Conservation (phyloP, 2,329 filamentous ascomycete genomes). For the Ophiostoma australiae region DNA sequence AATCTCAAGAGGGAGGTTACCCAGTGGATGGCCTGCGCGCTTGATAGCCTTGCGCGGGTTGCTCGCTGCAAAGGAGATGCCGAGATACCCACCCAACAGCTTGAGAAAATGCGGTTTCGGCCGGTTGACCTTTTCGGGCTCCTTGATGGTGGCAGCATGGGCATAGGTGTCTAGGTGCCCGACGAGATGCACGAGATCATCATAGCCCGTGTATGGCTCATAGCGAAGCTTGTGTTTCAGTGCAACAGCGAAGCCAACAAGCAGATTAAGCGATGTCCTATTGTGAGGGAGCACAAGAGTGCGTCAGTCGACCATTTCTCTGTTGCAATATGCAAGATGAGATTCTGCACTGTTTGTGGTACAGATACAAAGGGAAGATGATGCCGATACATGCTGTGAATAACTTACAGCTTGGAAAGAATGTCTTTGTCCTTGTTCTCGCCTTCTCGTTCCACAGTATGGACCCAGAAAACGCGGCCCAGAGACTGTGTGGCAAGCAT, state of each 20-base stretch:
- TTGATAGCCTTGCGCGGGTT: slow-evolving; percentile 69
- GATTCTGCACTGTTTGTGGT: slow-evolving; percentile 9
- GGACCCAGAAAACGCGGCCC: slow-evolving; percentile 78
- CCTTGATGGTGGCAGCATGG: slow-evolving; percentile 38
- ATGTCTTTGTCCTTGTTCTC: slow-evolving; percentile 57
- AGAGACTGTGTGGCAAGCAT: slow-evolving; percentile 61
- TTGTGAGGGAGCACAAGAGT: background rate
- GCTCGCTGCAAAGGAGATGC: slow-evolving; percentile 61
- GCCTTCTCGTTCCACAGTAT: slow-evolving; percentile 60
- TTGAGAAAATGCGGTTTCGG: slow-evolving; percentile 43
- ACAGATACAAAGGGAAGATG: background rate
- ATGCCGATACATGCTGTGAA: background rate
- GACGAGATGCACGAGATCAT: slow-evolving; percentile 59
- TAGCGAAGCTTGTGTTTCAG: slow-evolving; percentile 71
- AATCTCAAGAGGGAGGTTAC: slow-evolving; percentile 68
- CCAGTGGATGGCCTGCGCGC: slow-evolving; percentile 59
- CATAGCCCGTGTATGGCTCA: slow-evolving; percentile 65
- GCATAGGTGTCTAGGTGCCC: slow-evolving; percentile 64
- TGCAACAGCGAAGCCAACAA: slow-evolving; percentile 62
- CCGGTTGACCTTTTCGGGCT: slow-evolving; percentile 37
- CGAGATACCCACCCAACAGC: slow-evolving; percentile 58
- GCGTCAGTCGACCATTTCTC: slow-evolving; percentile 3
- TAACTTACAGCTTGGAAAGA: slow-evolving; percentile 52
- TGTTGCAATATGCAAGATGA: slow-evolving; percentile 15
- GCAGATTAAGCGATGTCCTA: slow-evolving; percentile 59